A percentile compares a stretch with the other conserved stretches of the same genome.
Conservation (phyloP, 768 basidiomycete species). For the Trametes maxima region DNA sequence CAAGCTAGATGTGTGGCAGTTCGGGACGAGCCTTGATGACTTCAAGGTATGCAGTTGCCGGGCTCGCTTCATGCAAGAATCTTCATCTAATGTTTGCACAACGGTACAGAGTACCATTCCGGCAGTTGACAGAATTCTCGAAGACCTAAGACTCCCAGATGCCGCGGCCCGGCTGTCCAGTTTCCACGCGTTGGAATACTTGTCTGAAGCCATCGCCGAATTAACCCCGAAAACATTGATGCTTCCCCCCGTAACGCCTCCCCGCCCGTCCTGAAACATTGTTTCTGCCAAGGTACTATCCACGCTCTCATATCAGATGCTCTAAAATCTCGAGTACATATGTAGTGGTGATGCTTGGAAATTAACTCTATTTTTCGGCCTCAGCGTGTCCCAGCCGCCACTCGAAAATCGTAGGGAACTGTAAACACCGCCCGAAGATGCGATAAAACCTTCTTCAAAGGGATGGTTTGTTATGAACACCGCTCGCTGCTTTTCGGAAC, state of each 20-base stretch:
- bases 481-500: too few relatives aligned
- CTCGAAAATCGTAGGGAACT: too few relatives aligned
- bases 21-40: conserved; percentile 23
- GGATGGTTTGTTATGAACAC: too few relatives aligned
- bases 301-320: too few relatives aligned
- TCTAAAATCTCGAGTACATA: too few relatives aligned
- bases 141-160: neutral
- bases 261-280: neutral
- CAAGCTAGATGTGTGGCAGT: conserved; percentile 37
- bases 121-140: neutral
- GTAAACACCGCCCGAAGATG: too few relatives aligned
- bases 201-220: neutral
- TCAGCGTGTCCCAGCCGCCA: too few relatives aligned
- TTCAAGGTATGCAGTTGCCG: conserved; percentile 12
- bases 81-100: too few relatives aligned
- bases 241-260: neutral
- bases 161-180: neutral
- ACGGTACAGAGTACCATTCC: neutral
- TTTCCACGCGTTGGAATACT: neutral
- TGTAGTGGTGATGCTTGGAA: too few relatives aligned
- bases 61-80: too few relatives aligned
- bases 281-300: neutral
- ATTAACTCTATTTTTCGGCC: too few relatives aligned
- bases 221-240: neutral
- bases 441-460: too few relatives aligned